Evolutionary conservation across 2,329 filamentous ascomycete species (phyloP), one percentile per base, ranked within the genome.

Genomic region (Penicillium sp.): DNA sequence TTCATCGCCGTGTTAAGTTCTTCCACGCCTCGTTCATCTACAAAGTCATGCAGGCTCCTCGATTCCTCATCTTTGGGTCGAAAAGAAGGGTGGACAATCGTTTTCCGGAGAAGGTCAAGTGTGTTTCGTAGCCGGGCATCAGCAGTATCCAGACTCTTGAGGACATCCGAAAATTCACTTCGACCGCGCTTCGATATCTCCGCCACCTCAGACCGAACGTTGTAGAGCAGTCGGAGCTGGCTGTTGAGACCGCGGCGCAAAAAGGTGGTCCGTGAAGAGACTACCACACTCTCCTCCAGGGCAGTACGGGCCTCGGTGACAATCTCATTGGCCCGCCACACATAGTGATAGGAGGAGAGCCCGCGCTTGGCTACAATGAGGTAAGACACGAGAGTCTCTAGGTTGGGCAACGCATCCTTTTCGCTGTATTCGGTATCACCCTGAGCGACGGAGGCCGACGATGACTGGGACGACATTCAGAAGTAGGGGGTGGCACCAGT

Each of bases 351-450:
- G 9, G 91, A 91, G 13, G 89, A 89, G 4, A 97, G 82, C 1
- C 92, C 92, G 37, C 90, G 85, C 70, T 97, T 97, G 7, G 93
- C 89, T 24, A 88, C 87, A 33, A 97, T 84, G 29, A 97, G 87
- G 73, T 96, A 86, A 46, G 85, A 83, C 49, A 97, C 89, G 36
- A 97, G 84, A 20, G 84, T 85, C 62, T 96, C 90, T 65, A 96
- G 83, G 20, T 68, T 65, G 29, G 68, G 70, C 46, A 67, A 61
- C 12, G 59, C 47, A 12, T 59, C 58, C 30, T 61, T 46, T 18
- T 61, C 57, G 36, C 42, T 36, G n/a, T 52, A 42, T 8, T 54
- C 44, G 7, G 54, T 54, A 24, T 44, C 53, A 12, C 46, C 52
- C 4, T 51, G 49, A 36, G 48, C 51, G 30, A 59, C 58, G 29